Percentiles rank a stretch among this genome's conserved stretches.
phyloP scores from a whole-genome alignment of 352 stramenopile genomes.

The Elongisporangium anandrum region DNA sequence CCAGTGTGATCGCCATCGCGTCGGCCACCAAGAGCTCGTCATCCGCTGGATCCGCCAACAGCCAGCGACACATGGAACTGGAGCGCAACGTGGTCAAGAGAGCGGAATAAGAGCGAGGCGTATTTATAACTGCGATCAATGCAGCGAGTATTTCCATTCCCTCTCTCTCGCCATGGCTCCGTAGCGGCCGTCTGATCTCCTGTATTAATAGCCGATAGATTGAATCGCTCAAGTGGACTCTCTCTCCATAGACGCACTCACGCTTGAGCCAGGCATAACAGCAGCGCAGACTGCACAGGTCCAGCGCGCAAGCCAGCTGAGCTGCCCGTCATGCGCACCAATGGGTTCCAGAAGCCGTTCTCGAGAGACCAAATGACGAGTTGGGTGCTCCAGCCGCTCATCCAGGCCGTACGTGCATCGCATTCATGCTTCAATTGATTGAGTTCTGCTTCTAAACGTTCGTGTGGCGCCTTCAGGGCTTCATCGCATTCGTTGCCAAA shows the following conservation, averaged over 20 bases:
- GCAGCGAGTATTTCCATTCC: not conserved
- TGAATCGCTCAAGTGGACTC: too few relatives aligned
- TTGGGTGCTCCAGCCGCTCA: slow-evolving; percentile 67
- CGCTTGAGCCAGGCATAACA: not conserved
- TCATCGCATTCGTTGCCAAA: slow-evolving; percentile 58
- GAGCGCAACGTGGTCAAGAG: slow-evolving; percentile 41
- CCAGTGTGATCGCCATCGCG: slow-evolving; percentile 61
- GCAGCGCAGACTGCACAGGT: slow-evolving; percentile 1
- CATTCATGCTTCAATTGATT: not conserved
- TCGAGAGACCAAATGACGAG: slow-evolving; percentile 71
- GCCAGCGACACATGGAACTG: slow-evolving; percentile 45
- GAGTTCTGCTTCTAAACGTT: not conserved
- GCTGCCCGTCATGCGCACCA: slow-evolving; percentile 30
- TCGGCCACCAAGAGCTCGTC: slow-evolving; percentile 15
- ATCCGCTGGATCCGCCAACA: slow-evolving; percentile 5
- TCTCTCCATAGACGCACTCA: not conserved
- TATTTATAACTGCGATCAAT: slow-evolving; percentile 21
- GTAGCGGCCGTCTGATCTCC: not conserved
- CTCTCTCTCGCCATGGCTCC: not conserved
- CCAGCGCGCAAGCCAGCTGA: too few relatives aligned
- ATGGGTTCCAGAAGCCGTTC: slow-evolving; percentile 78
- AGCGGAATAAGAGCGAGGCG: slow-evolving; percentile 1
- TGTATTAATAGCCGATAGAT: not conserved
- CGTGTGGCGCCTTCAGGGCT: slow-evolving; percentile 28
- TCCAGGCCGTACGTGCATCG: slow-evolving; percentile 47